Base-by-base conservation (phyloP, 108 stramenopile species). In the Pseudonitzschia multiseries region DNA sequence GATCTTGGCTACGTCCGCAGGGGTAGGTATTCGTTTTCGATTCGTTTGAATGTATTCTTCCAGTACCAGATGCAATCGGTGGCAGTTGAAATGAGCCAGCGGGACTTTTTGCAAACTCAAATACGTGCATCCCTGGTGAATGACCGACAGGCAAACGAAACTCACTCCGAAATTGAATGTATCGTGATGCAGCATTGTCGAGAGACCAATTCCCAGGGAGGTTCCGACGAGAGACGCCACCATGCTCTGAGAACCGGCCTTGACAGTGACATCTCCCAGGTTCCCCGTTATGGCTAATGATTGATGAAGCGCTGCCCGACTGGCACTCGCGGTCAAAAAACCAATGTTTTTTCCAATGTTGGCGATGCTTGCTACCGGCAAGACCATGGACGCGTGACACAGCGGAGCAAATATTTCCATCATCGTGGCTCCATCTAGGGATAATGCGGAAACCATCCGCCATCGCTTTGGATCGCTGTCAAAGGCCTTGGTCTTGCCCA, bases 251-350 rank as follows among this genome's bases (percentile, higher is more conserved):
- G 92, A 87, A 28, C 96, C 98, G 20, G 96, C 72, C 77, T 98
- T 98, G 54, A 95, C 99, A 0, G 99, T 99, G 24, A 99, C 84
- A 83, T 99, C 99, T 12, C 94, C 98, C 29, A 99, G 87, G 84
- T 97, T 98, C 48, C 84, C 85, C 17, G 69, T n/a, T 18, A 71
- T 61, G 40, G 89, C 78, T 22, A 98, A 71, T 31, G 95, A 81
- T 65, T 93, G 93, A 75, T 99, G 97, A 44, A 99, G 79, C 12
- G 90, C 87, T 15, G 98, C 99, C 26, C 96, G 83, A 52, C 93
- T 93, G 13, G 99, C 99, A 80, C 88, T 88, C 14, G 96, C 96
- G 8, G 97, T 87, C 60, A 99, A 80, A 72, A 89, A 98, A 1
- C 93, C 88, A 68, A 98, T 83, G 77, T 99, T 99, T 82, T 99